Evolutionary conservation across 2,329 filamentous ascomycete species (phyloP).

Genomic region (Coniochaeta sp.): DNA sequence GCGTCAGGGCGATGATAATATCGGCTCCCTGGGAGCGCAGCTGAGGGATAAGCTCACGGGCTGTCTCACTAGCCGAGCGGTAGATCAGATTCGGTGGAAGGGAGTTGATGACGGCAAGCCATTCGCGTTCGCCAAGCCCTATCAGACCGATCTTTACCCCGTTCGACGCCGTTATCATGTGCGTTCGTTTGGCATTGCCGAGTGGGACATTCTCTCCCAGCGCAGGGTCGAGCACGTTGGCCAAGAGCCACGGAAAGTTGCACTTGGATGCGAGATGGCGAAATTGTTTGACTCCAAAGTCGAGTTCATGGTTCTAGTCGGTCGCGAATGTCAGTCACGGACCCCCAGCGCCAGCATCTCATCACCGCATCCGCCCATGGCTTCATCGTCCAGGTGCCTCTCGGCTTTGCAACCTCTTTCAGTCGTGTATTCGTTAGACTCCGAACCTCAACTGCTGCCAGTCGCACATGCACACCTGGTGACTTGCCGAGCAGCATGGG

Average conservation of each 20-base stretch:
- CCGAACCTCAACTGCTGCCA: too few relatives aligned
- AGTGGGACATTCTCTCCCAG: slow-evolving; percentile 69
- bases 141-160: slow-evolving; percentile 82
- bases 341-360: too few relatives aligned
- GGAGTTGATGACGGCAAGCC: slow-evolving; percentile 82
- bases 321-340: not conserved
- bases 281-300: slow-evolving; percentile 83
- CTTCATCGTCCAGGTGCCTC: not conserved
- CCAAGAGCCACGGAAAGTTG: slow-evolving; percentile 82
- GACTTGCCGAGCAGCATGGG: too few relatives aligned
- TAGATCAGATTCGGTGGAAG: slow-evolving; percentile 78
- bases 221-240: slow-evolving; percentile 80
- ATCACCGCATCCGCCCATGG: not conserved
- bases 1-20: slow-evolving; percentile 74
- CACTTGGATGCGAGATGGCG: slow-evolving; percentile 65
- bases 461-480: too few relatives aligned
- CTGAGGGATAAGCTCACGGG: slow-evolving; percentile 65
- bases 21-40: slow-evolving; percentile 73
- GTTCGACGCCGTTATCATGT: slow-evolving; percentile 72
- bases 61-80: slow-evolving; percentile 69
- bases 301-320: slow-evolving; percentile 76
- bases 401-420: too few relatives aligned
- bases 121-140: slow-evolving; percentile 80
- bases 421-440: too few relatives aligned
- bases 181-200: slow-evolving; percentile 66